Base-by-base conservation (phyloP, 306 rosid species). In the Dalbergia cultrata region DNA sequence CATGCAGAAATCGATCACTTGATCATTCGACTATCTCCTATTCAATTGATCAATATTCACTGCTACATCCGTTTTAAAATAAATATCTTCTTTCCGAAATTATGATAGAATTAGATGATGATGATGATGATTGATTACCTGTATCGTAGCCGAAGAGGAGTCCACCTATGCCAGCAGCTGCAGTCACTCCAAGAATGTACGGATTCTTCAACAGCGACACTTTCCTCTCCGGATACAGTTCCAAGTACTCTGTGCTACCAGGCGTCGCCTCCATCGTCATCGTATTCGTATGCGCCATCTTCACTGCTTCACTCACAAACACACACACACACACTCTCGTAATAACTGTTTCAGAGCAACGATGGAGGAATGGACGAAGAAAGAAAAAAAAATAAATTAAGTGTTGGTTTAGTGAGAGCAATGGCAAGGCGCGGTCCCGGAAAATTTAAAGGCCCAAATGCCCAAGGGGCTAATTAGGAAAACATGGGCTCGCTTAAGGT, bases 101-200 rank as follows among this genome's bases (percentile, higher is more conserved):
- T 10, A 11, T 0, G 52, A 45, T 9, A 52, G 1, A 12, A 21
- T 21, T 21, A n/a, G 33, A 35, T 9, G 13, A 34, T 10, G n/a
- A 58, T 18, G 14, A 16, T 8, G 67, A 11, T 0, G 43, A 16
- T n/a, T 44, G 1, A 13, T 13, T 14, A 75, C 82, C 87, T 18
- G 87, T 84, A 13, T 80, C 87, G 82, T 84, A 84, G 22, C 85
- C 85, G 47, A 84, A 80, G 85, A 84, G 85, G 22, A 84, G 80
- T 4, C 87, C 87, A 37, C 87, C 85, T 1, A 84, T 84, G 26
- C 85, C 87, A 43, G 87, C 87, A 31, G 78, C 82, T 10, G 80
- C 85, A 5, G 87, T 84, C 4, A 84, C 72, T 5, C 79, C 82
- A 6, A 84, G 76, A 76, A 80, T 70, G 31, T 80, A 84, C 26